A percentile compares a stretch with the other conserved stretches of the same genome.
Evolutionary conservation across 768 basidiomycete genomes (phyloP).

Genomic region (Psilocybe sp.): DNA sequence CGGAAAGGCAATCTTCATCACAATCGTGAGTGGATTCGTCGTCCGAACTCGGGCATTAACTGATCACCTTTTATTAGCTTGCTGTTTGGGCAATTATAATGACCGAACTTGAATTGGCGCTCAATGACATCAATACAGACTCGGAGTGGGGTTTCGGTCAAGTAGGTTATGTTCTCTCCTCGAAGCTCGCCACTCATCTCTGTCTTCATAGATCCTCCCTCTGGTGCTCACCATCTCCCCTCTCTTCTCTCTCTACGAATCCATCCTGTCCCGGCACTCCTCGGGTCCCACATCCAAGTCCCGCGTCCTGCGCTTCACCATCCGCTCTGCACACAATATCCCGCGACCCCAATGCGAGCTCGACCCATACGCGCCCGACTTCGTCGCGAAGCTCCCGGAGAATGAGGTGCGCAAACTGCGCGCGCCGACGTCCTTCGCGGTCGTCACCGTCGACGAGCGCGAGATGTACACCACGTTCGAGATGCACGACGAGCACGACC

Average conservation of each 20-base stretch:
- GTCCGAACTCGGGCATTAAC: neutral
- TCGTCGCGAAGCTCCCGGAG: slow-evolving; percentile 9
- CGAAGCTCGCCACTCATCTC: neutral
- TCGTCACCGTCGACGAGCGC: slow-evolving; percentile 19
- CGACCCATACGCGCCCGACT: slow-evolving; percentile 11
- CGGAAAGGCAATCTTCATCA: slow-evolving; percentile 18
- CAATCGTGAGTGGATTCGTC: slow-evolving; percentile 8
- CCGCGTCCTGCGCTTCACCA: slow-evolving; percentile 16
- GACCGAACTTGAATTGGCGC: slow-evolving; percentile 20
- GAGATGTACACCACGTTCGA: slow-evolving; percentile 20
- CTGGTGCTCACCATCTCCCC: slow-evolving; percentile 22
- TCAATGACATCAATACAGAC: slow-evolving; percentile 15
- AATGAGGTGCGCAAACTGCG: slow-evolving; percentile 7
- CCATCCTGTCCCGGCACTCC: slow-evolving; percentile 14
- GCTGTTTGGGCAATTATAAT: slow-evolving; percentile 21
- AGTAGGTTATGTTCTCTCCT: slow-evolving; percentile 3
- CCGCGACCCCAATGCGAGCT: slow-evolving; percentile 17
- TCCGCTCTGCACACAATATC: slow-evolving; percentile 14
- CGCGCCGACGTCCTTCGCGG: slow-evolving; percentile 18
- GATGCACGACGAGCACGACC: slow-evolving; percentile 7
- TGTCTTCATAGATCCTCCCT: slow-evolving; percentile 16
- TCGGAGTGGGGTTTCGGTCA: slow-evolving; percentile 24
- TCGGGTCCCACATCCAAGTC: slow-evolving; percentile 14
- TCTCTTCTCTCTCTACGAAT: slow-evolving; percentile 19
- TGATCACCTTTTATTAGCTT: slow-evolving; percentile 6